phyloP scores from a whole-genome alignment of 306 rosid genomes.

The Fagus sylvatica region DNA sequence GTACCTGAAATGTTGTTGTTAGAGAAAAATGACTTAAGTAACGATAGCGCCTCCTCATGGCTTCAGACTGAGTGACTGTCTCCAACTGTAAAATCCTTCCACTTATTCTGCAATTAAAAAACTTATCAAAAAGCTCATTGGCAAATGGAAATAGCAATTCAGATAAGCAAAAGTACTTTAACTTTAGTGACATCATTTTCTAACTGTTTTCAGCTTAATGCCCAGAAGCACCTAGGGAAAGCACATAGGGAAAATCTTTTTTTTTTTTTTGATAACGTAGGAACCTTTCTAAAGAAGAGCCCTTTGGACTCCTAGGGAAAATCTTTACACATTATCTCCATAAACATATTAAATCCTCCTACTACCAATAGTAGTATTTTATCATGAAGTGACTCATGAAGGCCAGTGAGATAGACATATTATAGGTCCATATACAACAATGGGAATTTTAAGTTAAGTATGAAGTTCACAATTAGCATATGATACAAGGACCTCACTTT shows the following conservation, averaged over 20 bases:
- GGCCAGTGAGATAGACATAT: not conserved
- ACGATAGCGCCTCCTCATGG: slow-evolving; percentile 81
- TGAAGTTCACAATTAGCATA: not conserved
- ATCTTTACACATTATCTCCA: no score
- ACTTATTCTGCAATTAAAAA: slow-evolving; percentile 59
- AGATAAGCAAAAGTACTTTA: not conserved
- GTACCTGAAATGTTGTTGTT: slow-evolving; percentile 85
- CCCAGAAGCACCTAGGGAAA: not conserved
- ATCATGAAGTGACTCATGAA: no score
- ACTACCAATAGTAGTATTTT: not conserved
- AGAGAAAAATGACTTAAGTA: slow-evolving; percentile 89
- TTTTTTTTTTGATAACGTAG: no score
- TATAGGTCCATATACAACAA: not conserved
- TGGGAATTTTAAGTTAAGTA: not conserved
- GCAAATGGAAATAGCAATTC: not conserved
- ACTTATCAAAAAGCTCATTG: slow-evolving; percentile 12
- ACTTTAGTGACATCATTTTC: not conserved
- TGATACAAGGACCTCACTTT: not conserved
- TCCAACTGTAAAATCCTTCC: slow-evolving; percentile 87
- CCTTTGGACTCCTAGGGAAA: no score
- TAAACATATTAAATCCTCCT: not conserved
- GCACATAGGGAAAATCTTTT: no score
- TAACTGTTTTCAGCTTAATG: not conserved
- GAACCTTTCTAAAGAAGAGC: no score
- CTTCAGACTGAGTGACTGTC: slow-evolving; percentile 82